These are phyloP conservation scores for Colletotrichum sp. DNA, from an alignment of 2,329 filamentous ascomycete genomes.

Conservation along the genomic window DNA sequence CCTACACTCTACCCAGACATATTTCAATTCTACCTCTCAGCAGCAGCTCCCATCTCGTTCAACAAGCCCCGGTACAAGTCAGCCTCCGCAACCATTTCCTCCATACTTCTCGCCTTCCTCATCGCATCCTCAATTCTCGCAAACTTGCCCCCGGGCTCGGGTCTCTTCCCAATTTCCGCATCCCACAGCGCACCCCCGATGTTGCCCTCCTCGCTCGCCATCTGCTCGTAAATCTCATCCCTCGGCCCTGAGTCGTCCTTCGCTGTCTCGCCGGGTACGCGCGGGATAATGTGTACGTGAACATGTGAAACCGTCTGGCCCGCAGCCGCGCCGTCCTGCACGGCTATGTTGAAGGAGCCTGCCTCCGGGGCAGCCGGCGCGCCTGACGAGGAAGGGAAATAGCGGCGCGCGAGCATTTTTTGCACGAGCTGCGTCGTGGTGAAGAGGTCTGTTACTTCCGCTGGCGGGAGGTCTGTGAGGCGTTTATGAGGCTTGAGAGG, in stretches of 20 bases:
- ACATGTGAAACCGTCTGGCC: constrained; percentile 95
- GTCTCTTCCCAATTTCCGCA: constrained; percentile 37
- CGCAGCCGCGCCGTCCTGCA: constrained; percentile 91
- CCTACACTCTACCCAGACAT: background rate
- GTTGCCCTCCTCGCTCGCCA: constrained; percentile 87
- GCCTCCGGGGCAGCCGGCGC: constrained; percentile 57
- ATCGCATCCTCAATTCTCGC: constrained; percentile 74
- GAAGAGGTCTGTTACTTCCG: constrained; percentile 84
- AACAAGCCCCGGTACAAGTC: constrained; percentile 63
- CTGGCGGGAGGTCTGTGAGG: constrained; percentile 73
- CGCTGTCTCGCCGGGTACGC: constrained; percentile 61
- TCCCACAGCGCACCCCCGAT: constrained; percentile 75
- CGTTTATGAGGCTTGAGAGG: constrained; percentile 73
- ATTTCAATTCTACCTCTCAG: background rate
- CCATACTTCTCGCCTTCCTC: constrained; percentile 68
- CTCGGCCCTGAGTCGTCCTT: constrained; percentile 46
- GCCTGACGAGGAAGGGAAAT: constrained; percentile 48
- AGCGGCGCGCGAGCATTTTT: constrained; percentile 69
- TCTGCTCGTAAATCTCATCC: constrained; percentile 81
- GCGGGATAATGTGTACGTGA: constrained; percentile 89
- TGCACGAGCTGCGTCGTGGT: constrained; percentile 83
- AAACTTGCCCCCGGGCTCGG: constrained; percentile 62
- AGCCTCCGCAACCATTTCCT: constrained; percentile 84
- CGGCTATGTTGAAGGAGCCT: constrained; percentile 86
- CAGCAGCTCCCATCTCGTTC: constrained; percentile 40